Evolutionary conservation across 1,139 yeast genomes (phyloP), one percentile per base, ranked within the genome.

Genomic region (Lodderomyces oxycetoniae): DNA sequence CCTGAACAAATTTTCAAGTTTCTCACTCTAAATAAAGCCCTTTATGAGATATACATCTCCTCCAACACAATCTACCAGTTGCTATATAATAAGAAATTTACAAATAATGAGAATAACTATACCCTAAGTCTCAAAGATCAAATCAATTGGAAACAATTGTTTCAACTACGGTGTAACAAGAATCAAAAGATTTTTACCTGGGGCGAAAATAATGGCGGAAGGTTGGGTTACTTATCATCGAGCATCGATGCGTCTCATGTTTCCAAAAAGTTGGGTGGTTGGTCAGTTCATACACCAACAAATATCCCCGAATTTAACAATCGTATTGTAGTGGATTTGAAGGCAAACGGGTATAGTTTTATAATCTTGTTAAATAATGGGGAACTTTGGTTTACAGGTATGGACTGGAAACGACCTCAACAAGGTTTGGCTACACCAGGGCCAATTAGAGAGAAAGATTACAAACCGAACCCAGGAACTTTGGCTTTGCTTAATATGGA

Each of bases 291-390:
- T 38, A 55, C 56, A 3, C 79, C 82, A 1, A 61, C 69, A 0
- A 50, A 55, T 31, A 49, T 70, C 11, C 32, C 47, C 2, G 53
- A 57, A 34, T 49, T 61, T 48, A 49, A 67, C 25, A 57, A 61
- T 12, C 52, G 57, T 16, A 52, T 71, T 1, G 56, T 79, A 6
- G 61, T 72, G 4, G 85, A 79, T 47, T 59, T 82, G 2, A 63
- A 74, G 12, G 79, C 82, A 5, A 82, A 82, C 25, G 93, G 93
- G 1, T 81, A 67, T 48, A 70, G 81, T n/a, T 77, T 80, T 46
- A 75, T 78, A 30, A 57, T 83, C 1, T 55, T 82, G 31, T 71
- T 81, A 0, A 62, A 66, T 28, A 53, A 62, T 3, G 87, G 87
- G 0, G 61, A 67, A 6, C 47, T 79, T 10, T 78, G 63, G 49